Evolutionary conservation across 805 yeast genomes (phyloP).

Genomic region (Deakozyma indianensis): DNA sequence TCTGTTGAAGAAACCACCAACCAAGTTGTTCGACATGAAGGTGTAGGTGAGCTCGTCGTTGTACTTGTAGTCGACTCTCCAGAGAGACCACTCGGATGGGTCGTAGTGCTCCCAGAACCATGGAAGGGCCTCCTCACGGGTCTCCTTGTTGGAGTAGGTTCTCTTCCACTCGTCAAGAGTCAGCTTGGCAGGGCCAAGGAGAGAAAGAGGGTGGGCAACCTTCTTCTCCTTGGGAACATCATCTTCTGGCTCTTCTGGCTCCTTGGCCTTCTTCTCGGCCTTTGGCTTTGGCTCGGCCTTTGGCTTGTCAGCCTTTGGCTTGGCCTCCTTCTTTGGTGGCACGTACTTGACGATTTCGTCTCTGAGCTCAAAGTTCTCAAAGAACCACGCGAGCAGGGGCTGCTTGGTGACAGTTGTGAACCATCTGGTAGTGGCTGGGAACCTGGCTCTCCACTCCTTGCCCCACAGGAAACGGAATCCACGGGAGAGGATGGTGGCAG

Average conservation of each 20-base stretch:
- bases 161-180: conserved; percentile 91
- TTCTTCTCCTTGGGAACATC: conserved; percentile 31
- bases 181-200: conserved; percentile 49
- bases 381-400: conserved; percentile 34
- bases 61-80: conserved; percentile 93
- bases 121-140: conserved; percentile 86
- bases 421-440: conserved; percentile 62
- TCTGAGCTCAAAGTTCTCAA: conserved; percentile 39
- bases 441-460: conserved; percentile 42
- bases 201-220: conserved; percentile 84
- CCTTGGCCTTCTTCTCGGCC: conserved; percentile 16
- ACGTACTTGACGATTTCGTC: conserved; percentile 53
- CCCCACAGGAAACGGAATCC: conserved; percentile 50
- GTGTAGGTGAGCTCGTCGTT: conserved; percentile 94
- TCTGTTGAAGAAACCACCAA: conserved; percentile 98
- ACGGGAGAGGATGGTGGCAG: conserved; percentile 35
- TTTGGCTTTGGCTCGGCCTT: conserved; percentile 15
- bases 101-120: conserved; percentile 97
- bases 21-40: conserved; percentile 95
- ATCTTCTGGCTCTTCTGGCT: not conserved
- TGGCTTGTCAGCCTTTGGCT: conserved; percentile 29
- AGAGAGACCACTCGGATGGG: conserved; percentile 85
- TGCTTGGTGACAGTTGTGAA: conserved; percentile 37
- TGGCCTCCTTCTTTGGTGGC: conserved; percentile 67
- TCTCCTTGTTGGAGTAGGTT: conserved; percentile 91